A percentile compares a stretch with the other conserved stretches of the same genome.
phyloP scores from a whole-genome alignment of 768 basidiomycete genomes.

The Leccinellum rugosiceps region DNA sequence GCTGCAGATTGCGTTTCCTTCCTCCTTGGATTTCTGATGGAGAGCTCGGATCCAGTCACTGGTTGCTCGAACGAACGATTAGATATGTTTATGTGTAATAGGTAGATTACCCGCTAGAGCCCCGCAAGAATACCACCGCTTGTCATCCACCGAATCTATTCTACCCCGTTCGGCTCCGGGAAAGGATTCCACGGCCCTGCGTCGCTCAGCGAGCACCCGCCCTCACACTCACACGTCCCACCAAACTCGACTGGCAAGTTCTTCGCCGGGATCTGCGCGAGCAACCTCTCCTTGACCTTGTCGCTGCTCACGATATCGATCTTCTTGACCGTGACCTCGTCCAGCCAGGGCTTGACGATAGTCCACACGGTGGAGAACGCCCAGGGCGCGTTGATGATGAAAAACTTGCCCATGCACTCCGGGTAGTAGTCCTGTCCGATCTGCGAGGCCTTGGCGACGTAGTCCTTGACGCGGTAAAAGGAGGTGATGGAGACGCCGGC shows the following conservation, averaged over 20 bases:
- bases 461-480: constrained; percentile 92
- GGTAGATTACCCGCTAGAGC: constrained; percentile 26
- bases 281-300: constrained; percentile 67
- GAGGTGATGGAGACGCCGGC: constrained; percentile 61
- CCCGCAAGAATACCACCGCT: not conserved
- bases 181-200: constrained; percentile 83
- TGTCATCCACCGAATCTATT: constrained; percentile 14
- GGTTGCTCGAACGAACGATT: constrained; percentile 25
- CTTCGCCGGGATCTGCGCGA: constrained; percentile 79
- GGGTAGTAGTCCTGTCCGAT: constrained; percentile 93
- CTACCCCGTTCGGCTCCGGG: constrained; percentile 11
- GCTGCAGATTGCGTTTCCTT: too few relatives aligned
- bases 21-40: not conserved
- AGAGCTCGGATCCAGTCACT: constrained; percentile 1
- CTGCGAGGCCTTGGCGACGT: constrained; percentile 67
- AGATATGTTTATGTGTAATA: constrained; percentile 23
- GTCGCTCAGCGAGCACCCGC: constrained; percentile 85
- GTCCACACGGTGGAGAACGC: constrained; percentile 86
- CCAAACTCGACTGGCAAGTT: constrained; percentile 86
- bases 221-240: constrained; percentile 71
- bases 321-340: constrained; percentile 92
- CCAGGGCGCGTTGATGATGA: constrained; percentile 97
- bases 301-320: constrained; percentile 79
- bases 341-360: constrained; percentile 89
- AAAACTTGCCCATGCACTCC: constrained; percentile 97